Base-by-base conservation (phyloP, 495 filamentous ascomycete genomes). In the Tuber magnatum region DNA sequence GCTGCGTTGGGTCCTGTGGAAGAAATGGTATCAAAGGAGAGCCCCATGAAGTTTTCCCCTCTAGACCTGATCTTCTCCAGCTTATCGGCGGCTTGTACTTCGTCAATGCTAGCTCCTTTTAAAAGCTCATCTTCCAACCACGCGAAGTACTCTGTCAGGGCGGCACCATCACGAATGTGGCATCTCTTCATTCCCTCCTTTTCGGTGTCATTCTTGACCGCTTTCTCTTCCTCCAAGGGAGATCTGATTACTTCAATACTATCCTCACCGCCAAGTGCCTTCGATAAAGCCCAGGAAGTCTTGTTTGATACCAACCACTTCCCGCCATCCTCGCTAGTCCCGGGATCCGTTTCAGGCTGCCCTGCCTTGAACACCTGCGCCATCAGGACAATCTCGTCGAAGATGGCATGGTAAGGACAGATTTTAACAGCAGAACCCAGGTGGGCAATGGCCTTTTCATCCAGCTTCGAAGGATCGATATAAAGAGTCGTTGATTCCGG, bases 21-120 rank as follows among this genome's bases (percentile, higher is more conserved):
- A 18, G 95, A 98, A 77, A 99, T 98, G 7, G 96, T 97, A 78
- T 93, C 90, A 80, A 99, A 99, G 6, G 94, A 97, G 14, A 98
- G 87, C 38, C 96, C 96, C 71, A 92, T 93, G 82, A 94, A 98
- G 74, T 92, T 86, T 69, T 93, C 88, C 40, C 94, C 89, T 84
- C 93, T 92, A 69, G 89, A 90, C 78, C 96, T 89, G 68, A 96
- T 87, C 73, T 90, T 85, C 82, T 97, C 94, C 42, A 99, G 86
- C 84, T 94, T 95, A 82, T 97, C 93, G 3, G 94, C 95, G 38
- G 88, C 96, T 75, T 92, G 89, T 35, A 97, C 93, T 82, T 99
- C 96, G 79, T 98, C 93, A 28, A 98, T 82, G 83, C 94, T 91
- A 68, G 32, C 68, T 22, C 81, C 81, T 80, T 87, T 88, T 74